Evolutionary conservation across 2,329 filamentous ascomycete genomes (phyloP), one percentile per base, ranked within the genome.

Genomic region (Gremmenia infestans): DNA sequence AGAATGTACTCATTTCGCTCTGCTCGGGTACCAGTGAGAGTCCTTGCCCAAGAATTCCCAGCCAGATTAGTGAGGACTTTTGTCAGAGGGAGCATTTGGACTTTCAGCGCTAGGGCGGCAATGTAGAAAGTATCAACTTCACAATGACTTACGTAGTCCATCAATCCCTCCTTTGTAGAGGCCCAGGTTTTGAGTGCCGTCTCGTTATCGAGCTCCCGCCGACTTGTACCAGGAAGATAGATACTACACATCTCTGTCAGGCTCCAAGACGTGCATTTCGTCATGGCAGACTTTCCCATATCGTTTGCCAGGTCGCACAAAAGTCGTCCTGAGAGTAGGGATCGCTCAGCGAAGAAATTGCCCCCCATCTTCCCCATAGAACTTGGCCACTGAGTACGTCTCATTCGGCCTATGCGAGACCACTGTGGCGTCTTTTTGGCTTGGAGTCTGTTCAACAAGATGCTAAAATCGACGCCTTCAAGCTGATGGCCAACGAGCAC

Each of bases 1-100:
- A 99, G 69, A 90, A 99, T 99, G 79, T 96, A 99, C 74, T 99
- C 94, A 74, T 99, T 99, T 37, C 94, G 89, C 76, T 99, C 94
- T 8, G 94, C 94, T 69, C 94, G 87, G 19, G 94, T 99, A 72
- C 94, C 94, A 39, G 91, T 97, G 42, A 99, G 77, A 2, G 94
- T 99, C 70, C 94, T 86, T 53, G 93, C 93, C 94, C 94, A 99
- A 1, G 94, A 97, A 72, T 99, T 99, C 65, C 94, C 94, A 59
- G 94, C 94, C 71, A 99, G 78, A 67, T 97, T 97, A 14, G 94
- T 99, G 61, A 99, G 78, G 49, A 97, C 89, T 72, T 97, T 97
- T 22, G 93, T 96, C 53, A 99, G 76, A 14, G 94, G 90, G 46
- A 99, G 80, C 77, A 99, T 89, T 72, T 99, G 94, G 23, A 95